A percentile compares a stretch with the other conserved stretches of the same genome.
phyloP scores from a whole-genome alignment of 768 basidiomycete species.

The Hemileccinum impolitum region DNA sequence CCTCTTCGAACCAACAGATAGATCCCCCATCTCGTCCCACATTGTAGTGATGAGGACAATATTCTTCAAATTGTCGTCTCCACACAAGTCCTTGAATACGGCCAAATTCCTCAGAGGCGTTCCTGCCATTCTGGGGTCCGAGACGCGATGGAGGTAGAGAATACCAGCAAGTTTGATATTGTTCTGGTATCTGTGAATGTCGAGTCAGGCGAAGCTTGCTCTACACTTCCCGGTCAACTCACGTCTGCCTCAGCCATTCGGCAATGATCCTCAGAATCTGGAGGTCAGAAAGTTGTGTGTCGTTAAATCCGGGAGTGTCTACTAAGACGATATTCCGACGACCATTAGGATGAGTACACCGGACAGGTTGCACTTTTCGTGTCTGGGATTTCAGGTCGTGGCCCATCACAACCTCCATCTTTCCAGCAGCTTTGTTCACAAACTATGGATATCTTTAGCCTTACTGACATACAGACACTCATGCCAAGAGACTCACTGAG shows the following conservation, averaged over 20 bases:
- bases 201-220: background rate
- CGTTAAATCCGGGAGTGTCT: conserved; percentile 19
- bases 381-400: conserved; percentile 10
- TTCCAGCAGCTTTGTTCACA: conserved; percentile 8
- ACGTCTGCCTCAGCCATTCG: conserved; percentile 19
- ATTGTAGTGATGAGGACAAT: conserved; percentile 20
- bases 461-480: background rate
- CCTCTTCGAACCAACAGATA: conserved; percentile 4
- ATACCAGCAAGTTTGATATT: conserved; percentile 11
- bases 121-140: conserved; percentile 10
- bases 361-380: conserved; percentile 2
- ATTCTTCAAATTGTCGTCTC: conserved; percentile 9
- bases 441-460: conserved; percentile 4
- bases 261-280: conserved; percentile 12
- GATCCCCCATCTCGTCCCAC: conserved; percentile 12
- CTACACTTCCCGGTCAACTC: background rate
- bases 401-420: background rate
- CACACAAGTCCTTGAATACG: conserved; percentile 12
- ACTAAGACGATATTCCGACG: conserved; percentile 12
- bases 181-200: conserved; percentile 2
- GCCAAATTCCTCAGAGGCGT: conserved; percentile 7
- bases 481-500: conserved; percentile 9
- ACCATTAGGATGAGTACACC: conserved; percentile 14
- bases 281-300: conserved; percentile 8
- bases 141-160: conserved; percentile 14